These are phyloP conservation scores for Guyanaporus albipodus DNA, from an alignment of 768 basidiomycete genomes.

Conservation along the genomic window DNA sequence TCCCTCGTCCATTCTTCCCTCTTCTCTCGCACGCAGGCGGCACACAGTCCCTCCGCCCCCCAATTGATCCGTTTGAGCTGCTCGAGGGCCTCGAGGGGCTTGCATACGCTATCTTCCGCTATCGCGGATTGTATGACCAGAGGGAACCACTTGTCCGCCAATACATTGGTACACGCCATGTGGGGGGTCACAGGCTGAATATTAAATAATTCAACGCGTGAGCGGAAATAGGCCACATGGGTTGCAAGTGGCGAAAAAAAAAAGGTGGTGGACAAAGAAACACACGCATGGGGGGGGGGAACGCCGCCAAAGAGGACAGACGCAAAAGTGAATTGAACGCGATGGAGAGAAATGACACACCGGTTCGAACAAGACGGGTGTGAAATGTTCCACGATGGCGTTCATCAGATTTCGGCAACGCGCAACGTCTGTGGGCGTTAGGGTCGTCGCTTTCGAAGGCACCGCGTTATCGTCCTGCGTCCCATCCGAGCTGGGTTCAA, in stretches of 20 bases:
- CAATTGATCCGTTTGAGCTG: constrained; percentile 57
- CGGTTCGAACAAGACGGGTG: constrained; percentile 68
- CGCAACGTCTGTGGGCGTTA: constrained; percentile 33
- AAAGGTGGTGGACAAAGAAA: too few species aligned
- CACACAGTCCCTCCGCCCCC: constrained; percentile 55
- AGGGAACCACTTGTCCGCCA: constrained; percentile 71
- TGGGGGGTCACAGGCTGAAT: constrained; percentile 52
- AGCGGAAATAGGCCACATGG: too few species aligned
- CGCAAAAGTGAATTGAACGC: too few species aligned
- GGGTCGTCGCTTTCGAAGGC: constrained; percentile 3
- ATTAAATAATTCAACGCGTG: not conserved
- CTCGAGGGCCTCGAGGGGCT: constrained; percentile 69
- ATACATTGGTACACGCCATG: constrained; percentile 68
- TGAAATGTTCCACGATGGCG: constrained; percentile 60
- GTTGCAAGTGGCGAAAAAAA: not conserved
- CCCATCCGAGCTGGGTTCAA: constrained; percentile 39
- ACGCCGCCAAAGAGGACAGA: too few species aligned
- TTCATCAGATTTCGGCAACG: constrained; percentile 50
- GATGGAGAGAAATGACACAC: constrained; percentile 20
- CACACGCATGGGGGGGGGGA: too few species aligned
- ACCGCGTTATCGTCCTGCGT: constrained; percentile 1
- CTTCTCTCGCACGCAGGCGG: constrained; percentile 55
- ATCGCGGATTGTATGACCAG: constrained; percentile 68
- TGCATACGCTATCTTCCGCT: constrained; percentile 57
- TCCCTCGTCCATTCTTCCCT: constrained; percentile 62